Evolutionary conservation across 1,284 basidiomycete genomes (phyloP).

Genomic region (Gomphus bonarii): DNA sequence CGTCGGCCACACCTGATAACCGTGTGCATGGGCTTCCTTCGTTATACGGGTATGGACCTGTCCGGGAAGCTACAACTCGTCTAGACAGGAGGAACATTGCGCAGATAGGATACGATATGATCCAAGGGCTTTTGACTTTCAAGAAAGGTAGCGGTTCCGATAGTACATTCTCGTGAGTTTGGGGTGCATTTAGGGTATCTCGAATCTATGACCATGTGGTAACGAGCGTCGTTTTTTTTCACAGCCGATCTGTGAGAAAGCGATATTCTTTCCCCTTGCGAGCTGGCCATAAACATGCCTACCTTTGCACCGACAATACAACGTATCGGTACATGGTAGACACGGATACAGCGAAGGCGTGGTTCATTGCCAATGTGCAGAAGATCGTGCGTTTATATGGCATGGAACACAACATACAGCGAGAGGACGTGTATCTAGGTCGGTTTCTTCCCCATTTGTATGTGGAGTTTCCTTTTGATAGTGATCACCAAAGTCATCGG

Average conservation of each 20-base stretch:
- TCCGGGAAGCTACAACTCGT: slow-evolving; percentile 29
- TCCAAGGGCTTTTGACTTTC: slow-evolving; percentile 41
- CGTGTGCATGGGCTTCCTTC: slow-evolving; percentile 32
- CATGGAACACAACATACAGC: slow-evolving; percentile 41
- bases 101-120: slow-evolving; percentile 44
- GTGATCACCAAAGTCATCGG: slow-evolving; percentile 45
- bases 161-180: slow-evolving; percentile 26
- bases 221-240: no score
- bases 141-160: slow-evolving; percentile 23
- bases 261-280: slow-evolving; percentile 50
- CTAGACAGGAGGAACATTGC: slow-evolving; percentile 41
- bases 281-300: slow-evolving; percentile 53
- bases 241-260: slow-evolving; percentile 28
- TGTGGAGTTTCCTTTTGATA: not conserved
- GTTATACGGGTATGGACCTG: slow-evolving; percentile 43
- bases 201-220: no score
- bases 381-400: slow-evolving; percentile 48
- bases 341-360: slow-evolving; percentile 50
- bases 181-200: not conserved
- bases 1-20: slow-evolving; percentile 26
- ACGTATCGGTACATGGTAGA: slow-evolving; percentile 56
- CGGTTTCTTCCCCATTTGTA: slow-evolving; percentile 18
- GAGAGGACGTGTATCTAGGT: slow-evolving; percentile 66
- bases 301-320: slow-evolving; percentile 56
- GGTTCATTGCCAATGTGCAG: slow-evolving; percentile 64